phyloP scores from a whole-genome alignment of 2,329 filamentous ascomycete species.

The Trichoderma aggressivum region DNA sequence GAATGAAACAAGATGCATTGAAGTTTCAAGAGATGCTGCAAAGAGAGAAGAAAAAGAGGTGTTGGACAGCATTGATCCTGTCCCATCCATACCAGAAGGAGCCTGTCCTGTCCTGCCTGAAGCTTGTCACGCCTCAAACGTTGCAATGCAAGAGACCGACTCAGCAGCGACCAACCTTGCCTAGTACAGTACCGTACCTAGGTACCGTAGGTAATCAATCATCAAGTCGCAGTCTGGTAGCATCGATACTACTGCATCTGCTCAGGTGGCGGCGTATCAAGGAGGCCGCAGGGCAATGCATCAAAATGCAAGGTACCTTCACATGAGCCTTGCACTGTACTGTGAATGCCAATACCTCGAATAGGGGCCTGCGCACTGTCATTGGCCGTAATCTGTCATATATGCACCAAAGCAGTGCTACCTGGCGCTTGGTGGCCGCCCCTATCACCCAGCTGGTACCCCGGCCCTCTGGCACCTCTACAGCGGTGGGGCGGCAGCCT shows the following conservation, averaged over 20 bases:
- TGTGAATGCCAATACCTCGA: background rate
- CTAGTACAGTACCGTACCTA: background rate
- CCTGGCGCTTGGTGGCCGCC: conserved; percentile 4
- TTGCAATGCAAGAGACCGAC: background rate
- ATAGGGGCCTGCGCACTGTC: conserved; percentile 10
- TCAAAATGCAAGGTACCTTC: background rate
- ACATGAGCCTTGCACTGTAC: background rate
- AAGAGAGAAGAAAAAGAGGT: background rate
- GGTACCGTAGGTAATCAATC: background rate
- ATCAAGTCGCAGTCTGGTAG: background rate
- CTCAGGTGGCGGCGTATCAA: background rate
- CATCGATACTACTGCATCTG: background rate
- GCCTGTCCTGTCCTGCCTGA: background rate
- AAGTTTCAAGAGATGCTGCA: background rate
- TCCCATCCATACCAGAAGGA: background rate
- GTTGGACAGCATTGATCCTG: background rate
- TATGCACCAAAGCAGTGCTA: conserved; percentile 16
- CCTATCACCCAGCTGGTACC: conserved; percentile 11
- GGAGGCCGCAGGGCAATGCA: background rate
- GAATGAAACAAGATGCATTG: background rate
- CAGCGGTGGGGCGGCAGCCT: background rate
- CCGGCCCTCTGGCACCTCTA: background rate
- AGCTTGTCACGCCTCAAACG: background rate
- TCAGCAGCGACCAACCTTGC: background rate
- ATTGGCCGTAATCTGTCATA: conserved; percentile 10